Base-by-base conservation (phyloP, 2,329 filamentous ascomycete species). In the Cryphonectria radicalis region DNA sequence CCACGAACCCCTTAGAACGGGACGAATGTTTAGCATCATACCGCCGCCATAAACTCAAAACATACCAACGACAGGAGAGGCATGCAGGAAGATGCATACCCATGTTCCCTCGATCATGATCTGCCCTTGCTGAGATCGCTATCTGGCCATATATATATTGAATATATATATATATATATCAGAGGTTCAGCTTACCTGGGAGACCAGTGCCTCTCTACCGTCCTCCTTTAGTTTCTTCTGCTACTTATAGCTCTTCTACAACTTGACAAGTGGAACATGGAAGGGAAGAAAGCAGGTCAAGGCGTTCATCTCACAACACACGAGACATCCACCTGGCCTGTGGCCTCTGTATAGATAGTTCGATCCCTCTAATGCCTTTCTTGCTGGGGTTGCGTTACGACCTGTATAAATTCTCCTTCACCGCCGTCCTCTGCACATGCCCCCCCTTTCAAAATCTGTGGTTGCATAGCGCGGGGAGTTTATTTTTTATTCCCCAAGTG, bases 1-100 rank as follows among this genome's bases (percentile, higher is more conserved):
- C 89, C 89, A 17, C 84, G 84, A 75, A 91, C 88, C 19, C 89
- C 89, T 65, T 90, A 66, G 35, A 63, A 25, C n/a, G 40, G 19
- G 35, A 40, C 25, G 6, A 46, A 63, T 22, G 13, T 14, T 14
- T 50, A 17, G 50, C 25, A 17, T 22, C 57, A 67, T n/a, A 32
- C 32, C 76, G 82, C 43, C 42, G 62, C n/a, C 50, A 67, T 62
- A 32, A 63, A 46, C 19, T 50, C 40, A 17, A 35, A 25, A n/a
- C 14, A 50, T 28, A 62, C 3, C 42, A 43, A 17, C 8, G 5
- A 59, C 28, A 17, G 14, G 46, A 50, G 46, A 50, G 19, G 19
- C 28, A 63, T 63, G 28, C 57, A 10, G 43, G 37, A 70, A 50
- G 17, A 59, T 32, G 11, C 13, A 67, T 43, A 28, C 40, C 11